Evolutionary conservation across 2,329 filamentous ascomycete genomes (phyloP).

Genomic region (Aspergillus terreus): DNA sequence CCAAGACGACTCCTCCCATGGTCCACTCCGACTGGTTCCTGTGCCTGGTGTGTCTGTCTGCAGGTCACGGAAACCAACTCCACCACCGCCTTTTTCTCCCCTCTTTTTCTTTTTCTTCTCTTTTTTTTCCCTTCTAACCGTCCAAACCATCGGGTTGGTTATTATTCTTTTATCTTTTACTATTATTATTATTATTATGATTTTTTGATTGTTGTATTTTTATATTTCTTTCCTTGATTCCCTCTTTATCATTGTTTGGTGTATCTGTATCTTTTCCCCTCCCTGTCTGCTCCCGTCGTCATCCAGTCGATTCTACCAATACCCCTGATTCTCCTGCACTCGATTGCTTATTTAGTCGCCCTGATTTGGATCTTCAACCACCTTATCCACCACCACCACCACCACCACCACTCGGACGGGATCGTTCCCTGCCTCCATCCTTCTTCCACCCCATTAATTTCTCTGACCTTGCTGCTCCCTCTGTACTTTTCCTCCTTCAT

Average conservation of each 20-base stretch:
- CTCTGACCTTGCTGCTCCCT: background rate
- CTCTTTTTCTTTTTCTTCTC: background rate
- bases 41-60: conserved; percentile 4
- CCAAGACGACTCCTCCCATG: too few relatives aligned
- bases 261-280: too few relatives aligned
- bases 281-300: background rate
- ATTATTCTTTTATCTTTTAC: background rate
- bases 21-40: background rate
- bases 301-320: background rate
- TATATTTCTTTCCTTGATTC: too few relatives aligned
- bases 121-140: background rate
- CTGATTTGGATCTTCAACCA: background rate
- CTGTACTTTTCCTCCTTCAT: background rate
- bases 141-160: background rate
- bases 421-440: background rate
- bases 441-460: background rate
- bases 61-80: conserved; percentile 7
- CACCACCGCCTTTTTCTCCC: background rate
- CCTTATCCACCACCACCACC: background rate
- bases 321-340: background rate
- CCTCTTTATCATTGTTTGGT: too few relatives aligned
- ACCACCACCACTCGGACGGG: background rate
- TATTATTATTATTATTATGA: background rate
- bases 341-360: background rate
- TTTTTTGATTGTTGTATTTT: background rate